These are phyloP conservation scores for Pholiota microspora DNA, from an alignment of 768 basidiomycete genomes.

Conservation along the genomic window DNA sequence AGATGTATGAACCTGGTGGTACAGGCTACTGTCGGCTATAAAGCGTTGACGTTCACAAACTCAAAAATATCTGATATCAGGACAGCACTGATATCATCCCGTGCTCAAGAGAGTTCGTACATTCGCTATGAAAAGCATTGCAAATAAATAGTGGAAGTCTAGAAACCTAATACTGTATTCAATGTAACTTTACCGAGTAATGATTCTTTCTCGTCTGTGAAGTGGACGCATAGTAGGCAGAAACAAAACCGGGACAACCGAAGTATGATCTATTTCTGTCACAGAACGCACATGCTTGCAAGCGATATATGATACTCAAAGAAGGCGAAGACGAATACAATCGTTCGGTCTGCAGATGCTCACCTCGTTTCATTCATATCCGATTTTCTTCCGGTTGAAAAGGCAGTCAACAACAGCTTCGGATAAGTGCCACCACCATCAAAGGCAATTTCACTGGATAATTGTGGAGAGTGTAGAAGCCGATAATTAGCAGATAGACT, in stretches of 20 bases:
- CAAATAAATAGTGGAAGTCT: too few species aligned
- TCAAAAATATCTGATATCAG: too few species aligned
- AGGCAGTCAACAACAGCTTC: too few species aligned
- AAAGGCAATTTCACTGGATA: not conserved
- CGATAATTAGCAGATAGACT: not conserved
- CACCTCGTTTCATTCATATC: conserved; percentile 5
- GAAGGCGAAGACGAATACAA: not conserved
- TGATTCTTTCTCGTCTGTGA: not conserved
- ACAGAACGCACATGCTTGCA: not conserved
- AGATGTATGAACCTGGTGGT: too few species aligned
- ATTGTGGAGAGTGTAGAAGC: conserved; percentile 1
- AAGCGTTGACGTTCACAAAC: too few species aligned
- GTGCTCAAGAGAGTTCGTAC: too few species aligned
- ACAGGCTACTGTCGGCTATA: too few species aligned
- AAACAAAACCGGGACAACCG: not conserved
- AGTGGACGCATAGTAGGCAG: not conserved
- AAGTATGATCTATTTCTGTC: not conserved
- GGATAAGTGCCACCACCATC: not conserved
- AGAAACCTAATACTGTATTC: too few species aligned
- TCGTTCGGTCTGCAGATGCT: not conserved
- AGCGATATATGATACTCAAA: not conserved
- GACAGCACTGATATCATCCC: too few species aligned
- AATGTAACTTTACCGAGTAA: not conserved
- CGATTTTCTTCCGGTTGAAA: conserved; percentile 13
- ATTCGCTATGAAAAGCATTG: too few species aligned